Conservation (phyloP, 371 early-diverging fungal genomes). For the Zychaea mexicana region DNA sequence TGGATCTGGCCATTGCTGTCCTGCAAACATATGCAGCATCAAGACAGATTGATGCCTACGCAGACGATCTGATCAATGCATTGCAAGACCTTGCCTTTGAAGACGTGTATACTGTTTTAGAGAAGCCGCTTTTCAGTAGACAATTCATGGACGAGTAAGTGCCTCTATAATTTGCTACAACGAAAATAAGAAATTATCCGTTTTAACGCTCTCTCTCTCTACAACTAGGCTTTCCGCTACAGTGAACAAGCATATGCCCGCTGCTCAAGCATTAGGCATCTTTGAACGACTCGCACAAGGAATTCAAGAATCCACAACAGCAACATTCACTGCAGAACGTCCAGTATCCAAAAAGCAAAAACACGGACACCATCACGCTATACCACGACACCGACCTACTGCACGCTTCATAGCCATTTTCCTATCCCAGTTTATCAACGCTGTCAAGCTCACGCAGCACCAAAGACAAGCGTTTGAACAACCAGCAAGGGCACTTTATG, state of each 20-base stretch:
- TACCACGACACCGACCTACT: neutral
- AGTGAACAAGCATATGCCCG: constrained; percentile 44
- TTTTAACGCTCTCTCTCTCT: neutral
- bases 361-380: neutral
- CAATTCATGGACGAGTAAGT: constrained; percentile 50
- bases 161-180: neutral
- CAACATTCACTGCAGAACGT: constrained; percentile 20
- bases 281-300: constrained; percentile 41
- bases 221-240: constrained; percentile 24
- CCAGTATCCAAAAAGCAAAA: constrained; percentile 41
- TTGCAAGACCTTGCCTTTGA: constrained; percentile 20
- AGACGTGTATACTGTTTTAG: constrained; percentile 20
- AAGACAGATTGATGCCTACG: constrained; percentile 51
- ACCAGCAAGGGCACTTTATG: constrained; percentile 9
- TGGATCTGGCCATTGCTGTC: constrained; percentile 29
- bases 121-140: constrained; percentile 48
- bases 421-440: constrained; percentile 44
- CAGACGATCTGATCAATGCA: constrained; percentile 39
- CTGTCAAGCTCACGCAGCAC: constrained; percentile 45
- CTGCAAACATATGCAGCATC: constrained; percentile 47
- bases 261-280: constrained; percentile 44
- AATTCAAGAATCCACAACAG: constrained; percentile 13
- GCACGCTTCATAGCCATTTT: constrained; percentile 31
- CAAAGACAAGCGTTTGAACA: constrained; percentile 33
- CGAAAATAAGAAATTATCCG: neutral